phyloP scores from a whole-genome alignment of 2,329 filamentous ascomycete species.

The Xylariaceae sp. region DNA sequence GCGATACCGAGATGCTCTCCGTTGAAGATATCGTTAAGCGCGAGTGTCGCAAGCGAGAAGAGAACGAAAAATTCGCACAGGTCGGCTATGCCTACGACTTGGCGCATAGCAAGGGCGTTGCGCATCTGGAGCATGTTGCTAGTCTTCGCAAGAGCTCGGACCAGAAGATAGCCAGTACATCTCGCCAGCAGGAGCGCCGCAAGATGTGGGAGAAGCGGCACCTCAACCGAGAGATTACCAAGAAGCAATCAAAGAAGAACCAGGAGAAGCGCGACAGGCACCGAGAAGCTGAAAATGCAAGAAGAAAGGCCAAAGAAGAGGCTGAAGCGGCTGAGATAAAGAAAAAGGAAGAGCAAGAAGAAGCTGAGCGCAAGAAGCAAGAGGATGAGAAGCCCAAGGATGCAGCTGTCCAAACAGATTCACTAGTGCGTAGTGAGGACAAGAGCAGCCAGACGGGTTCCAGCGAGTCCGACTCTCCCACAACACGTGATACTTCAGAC shows the following conservation, averaged over 20 bases:
- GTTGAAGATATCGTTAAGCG: slow-evolving; percentile 64
- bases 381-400: slow-evolving; percentile 41
- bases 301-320: slow-evolving; percentile 49
- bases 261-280: slow-evolving; percentile 46
- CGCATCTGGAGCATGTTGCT: slow-evolving; percentile 57
- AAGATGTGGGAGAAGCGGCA: slow-evolving; percentile 58
- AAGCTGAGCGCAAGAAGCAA: slow-evolving; percentile 33
- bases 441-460: slow-evolving; percentile 38
- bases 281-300: slow-evolving; percentile 45
- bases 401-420: slow-evolving; percentile 42
- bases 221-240: slow-evolving; percentile 45
- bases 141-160: slow-evolving; percentile 58
- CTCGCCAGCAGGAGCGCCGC: slow-evolving; percentile 53
- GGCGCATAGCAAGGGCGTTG: slow-evolving; percentile 64
- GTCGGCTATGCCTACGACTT: slow-evolving; percentile 66
- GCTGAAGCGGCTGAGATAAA: slow-evolving; percentile 32
- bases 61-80: slow-evolving; percentile 65
- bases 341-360: slow-evolving; percentile 35
- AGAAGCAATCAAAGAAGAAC: slow-evolving; percentile 50
- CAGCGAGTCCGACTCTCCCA: slow-evolving; percentile 24
- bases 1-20: slow-evolving; percentile 51
- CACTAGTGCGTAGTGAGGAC: slow-evolving; percentile 34
- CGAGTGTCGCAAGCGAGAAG: slow-evolving; percentile 53
- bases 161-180: slow-evolving; percentile 56
- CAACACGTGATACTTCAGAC: slow-evolving; percentile 21